Base-by-base conservation (phyloP, 148 eudicot species). In the Nepenthes mirabilis region DNA sequence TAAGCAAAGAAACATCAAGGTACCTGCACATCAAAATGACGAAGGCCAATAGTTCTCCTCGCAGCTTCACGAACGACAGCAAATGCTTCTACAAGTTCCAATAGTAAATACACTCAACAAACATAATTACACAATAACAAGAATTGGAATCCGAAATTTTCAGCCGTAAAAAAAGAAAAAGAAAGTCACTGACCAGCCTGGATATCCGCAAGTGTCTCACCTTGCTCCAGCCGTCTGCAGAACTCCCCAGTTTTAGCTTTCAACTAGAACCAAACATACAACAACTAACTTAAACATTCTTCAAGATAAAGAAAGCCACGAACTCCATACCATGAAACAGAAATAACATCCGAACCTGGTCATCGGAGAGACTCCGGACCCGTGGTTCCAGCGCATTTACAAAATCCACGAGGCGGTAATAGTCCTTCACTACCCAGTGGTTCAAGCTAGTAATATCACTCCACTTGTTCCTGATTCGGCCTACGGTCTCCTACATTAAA, bases 11-110 rank as follows among this genome's bases (percentile, higher is more conserved):
- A 32, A 10, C 36, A 6, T 33, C 52, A 49, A 11, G 11, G 11
- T 9, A 91, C 99, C 97, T 94, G 99, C 55, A 94, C 99, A 86
- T 94, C 99, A 81, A 94, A 94, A 75, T 94, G 99, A 14, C 99
- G 97, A 97, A 94, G 89, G 65, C 99, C 95, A 68, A 94, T 91
- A 69, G 83, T 94, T 78, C 99, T 77, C 66, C 65, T 82, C 36
- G 99, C 99, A 64, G 99, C 95, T 82, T 94, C 99, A 60, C 99
- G 91, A 71, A 89, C 95, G 69, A 94, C 95, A 58, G 99, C 86
- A 81, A 94, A 94, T 57, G 97, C 99, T 83, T 94, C 99, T 94
- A 67, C 65, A 74, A 49, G 13, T 6, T n/a, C 23, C 68, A 61
- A 53, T 5, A 56, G 55, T 62, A 37, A 43, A 36, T 10, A 53